Evolutionary conservation across 1,284 basidiomycete species (phyloP).

Genomic region (Apiotrichum porosum): DNA sequence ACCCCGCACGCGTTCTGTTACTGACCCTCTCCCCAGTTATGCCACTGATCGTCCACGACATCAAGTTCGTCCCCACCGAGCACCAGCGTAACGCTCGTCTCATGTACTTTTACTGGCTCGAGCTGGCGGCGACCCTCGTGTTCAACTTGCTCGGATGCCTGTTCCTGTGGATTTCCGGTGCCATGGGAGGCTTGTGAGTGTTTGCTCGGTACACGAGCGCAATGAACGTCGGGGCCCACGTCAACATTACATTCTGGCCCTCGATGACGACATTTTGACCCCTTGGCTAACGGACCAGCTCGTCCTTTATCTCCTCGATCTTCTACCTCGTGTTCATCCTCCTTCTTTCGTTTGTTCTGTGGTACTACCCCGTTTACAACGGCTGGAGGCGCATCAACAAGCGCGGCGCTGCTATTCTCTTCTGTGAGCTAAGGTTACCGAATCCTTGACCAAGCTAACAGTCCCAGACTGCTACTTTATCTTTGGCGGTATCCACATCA

Average conservation of each 20-base stretch:
- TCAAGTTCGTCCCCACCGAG: slow-evolving; percentile 80
- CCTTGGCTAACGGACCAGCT: no score
- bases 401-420: slow-evolving; percentile 48
- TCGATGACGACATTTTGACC: no score
- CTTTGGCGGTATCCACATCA: slow-evolving; percentile 87
- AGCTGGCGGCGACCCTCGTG: slow-evolving; percentile 69
- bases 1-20: background rate
- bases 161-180: slow-evolving; percentile 70
- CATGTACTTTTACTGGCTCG: slow-evolving; percentile 82
- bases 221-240: no score
- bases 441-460: slow-evolving; percentile 12
- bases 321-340: slow-evolving; percentile 75
- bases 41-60: slow-evolving; percentile 89
- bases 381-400: slow-evolving; percentile 83
- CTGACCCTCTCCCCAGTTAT: slow-evolving; percentile 58
- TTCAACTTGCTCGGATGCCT: slow-evolving; percentile 90
- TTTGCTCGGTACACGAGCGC: no score
- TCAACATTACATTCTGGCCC: no score
- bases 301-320: slow-evolving; percentile 27
- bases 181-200: slow-evolving; percentile 1
- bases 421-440: slow-evolving; percentile 45
- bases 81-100: slow-evolving; percentile 72
- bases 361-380: slow-evolving; percentile 95
- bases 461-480: slow-evolving; percentile 82
- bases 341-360: slow-evolving; percentile 76